Percentiles rank a stretch among this genome's conserved stretches.
Conservation (phyloP, 176 grass and related monocot genomes). For the Musa schizocarpa region DNA sequence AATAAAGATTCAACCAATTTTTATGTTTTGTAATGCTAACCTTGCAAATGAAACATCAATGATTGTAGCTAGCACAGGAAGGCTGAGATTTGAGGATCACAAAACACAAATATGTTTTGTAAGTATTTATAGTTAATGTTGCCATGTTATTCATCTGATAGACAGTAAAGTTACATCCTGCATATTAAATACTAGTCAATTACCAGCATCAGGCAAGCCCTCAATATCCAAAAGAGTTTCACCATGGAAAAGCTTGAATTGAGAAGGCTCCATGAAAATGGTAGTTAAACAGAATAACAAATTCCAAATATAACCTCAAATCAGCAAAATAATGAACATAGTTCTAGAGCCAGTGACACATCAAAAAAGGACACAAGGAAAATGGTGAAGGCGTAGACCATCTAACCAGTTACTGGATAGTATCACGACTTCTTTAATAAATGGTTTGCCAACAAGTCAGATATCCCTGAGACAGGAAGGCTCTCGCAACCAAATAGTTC, state of each 20-base stretch:
- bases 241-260: no score
- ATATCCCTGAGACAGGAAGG: constrained; percentile 52
- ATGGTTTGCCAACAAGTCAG: constrained; percentile 59
- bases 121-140: no score
- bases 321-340: no score
- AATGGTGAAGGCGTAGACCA: neutral
- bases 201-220: no score
- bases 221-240: no score
- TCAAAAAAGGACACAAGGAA: neutral
- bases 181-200: no score
- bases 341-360: neutral
- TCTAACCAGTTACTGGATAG: constrained; percentile 57
- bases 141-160: no score
- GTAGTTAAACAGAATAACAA: neutral
- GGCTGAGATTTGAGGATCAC: no score
- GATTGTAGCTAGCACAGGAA: no score
- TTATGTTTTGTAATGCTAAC: neutral
- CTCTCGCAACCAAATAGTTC: constrained; percentile 74
- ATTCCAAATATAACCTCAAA: neutral
- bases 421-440: constrained; percentile 66
- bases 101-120: no score
- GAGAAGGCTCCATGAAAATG: neutral
- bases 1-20: neutral
- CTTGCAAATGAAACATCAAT: no score
- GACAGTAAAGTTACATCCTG: no score